Base-by-base conservation (phyloP, 768 basidiomycete genomes). In the Boletus eberwhitei region DNA sequence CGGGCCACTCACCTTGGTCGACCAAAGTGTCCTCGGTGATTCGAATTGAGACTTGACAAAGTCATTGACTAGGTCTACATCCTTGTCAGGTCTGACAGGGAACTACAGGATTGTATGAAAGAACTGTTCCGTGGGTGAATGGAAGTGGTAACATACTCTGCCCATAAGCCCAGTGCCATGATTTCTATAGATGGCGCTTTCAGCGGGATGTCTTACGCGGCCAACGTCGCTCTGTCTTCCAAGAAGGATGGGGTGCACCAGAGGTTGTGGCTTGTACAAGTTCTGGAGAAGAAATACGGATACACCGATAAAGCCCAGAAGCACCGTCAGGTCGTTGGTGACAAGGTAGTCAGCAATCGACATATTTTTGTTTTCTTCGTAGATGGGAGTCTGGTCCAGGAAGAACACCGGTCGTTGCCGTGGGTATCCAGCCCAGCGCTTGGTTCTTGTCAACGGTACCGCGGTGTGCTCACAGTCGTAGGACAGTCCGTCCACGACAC, bases 211-310 rank as follows among this genome's bases (percentile, higher is more conserved):
- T 50, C 94, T 77, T 4, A 94, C 90, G 47, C 86, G 79, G 13
- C 85, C 86, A 26, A 88, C 87, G 69, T 97, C 95, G 62, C 91
- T 92, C 77, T 98, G 94, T 47, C 93, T 77, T 8, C 94, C 93
- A 1, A 98, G 80, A 9, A 96, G 79, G 60, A 98, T 88, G n/a
- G 94, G 94, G 64, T 97, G 94, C 0, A 95, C 93, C 40, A 95
- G 81, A 2, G 88, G 86, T 61, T 88, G 88, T 4, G 88, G 88
- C 61, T 81, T 89, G 73, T 90, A 89, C 56, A 90, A 74, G 67
- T 84, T 90, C 64, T 85, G 85, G 41, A 91, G 75, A 32, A 90
- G 77, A 66, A 90, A 90, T 37, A 90, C 79, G 9, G 87, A 87
- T 3, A 85, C 87, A 5, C 84, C 83, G 35, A 87, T 85, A 58